Conservation (phyloP, 192 early-diverging fungal species). For the Diversispora eburnea region DNA sequence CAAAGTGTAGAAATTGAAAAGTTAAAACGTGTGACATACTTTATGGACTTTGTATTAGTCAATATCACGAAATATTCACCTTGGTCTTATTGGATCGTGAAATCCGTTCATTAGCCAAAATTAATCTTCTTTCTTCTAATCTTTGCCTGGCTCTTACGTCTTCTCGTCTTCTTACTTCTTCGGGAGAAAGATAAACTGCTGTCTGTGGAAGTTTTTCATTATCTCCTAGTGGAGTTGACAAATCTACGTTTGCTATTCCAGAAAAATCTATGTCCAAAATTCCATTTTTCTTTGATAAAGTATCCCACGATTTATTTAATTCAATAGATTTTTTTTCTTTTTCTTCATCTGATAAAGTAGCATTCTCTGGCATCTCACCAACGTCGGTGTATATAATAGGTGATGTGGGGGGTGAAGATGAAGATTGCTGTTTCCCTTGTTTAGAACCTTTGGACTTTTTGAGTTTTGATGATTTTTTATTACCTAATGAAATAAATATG, state of each 20-base stretch:
- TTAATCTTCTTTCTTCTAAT: conserved; percentile 25
- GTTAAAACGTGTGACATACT: too few species aligned
- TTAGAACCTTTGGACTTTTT: conserved; percentile 34
- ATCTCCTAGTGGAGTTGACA: conserved; percentile 51
- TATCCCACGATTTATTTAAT: neutral
- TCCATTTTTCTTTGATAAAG: conserved; percentile 20
- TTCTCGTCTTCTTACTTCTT: conserved; percentile 49
- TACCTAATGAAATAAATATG: neutral
- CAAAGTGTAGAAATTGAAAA: too few species aligned
- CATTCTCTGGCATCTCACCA: conserved; percentile 61
- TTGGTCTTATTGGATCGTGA: neutral
- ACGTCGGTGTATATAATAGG: conserved; percentile 49
- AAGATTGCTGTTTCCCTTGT: conserved; percentile 16
- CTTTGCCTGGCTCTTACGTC: conserved; percentile 39
- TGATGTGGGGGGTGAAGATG: conserved; percentile 32
- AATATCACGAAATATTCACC: neutral
- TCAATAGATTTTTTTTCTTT: conserved; percentile 26
- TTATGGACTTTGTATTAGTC: too few species aligned
- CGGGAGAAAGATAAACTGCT: conserved; percentile 51
- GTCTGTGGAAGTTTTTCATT: conserved; percentile 55
- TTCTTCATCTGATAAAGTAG: conserved; percentile 48
- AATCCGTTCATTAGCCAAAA: neutral
- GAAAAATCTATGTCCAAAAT: conserved; percentile 40
- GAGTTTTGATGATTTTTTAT: conserved; percentile 6
- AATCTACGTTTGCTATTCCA: conserved; percentile 47